A percentile compares a stretch with the other conserved stretches of the same genome.
phyloP scores from a whole-genome alignment of 345 rosid species.

The Linum usitatissimum region DNA sequence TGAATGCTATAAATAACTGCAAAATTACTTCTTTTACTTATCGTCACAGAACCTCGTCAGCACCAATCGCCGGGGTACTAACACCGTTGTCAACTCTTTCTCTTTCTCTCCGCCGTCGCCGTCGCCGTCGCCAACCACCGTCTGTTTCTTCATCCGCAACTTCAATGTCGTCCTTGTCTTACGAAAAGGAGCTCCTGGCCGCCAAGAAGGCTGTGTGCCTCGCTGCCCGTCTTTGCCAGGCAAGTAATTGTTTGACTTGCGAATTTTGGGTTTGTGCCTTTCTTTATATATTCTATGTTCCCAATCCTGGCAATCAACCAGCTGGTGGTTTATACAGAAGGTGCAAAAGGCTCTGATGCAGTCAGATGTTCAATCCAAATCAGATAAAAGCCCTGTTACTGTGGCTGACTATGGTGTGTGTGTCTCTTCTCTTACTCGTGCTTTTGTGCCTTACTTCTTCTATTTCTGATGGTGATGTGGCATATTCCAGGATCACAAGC shows the following conservation, averaged over 20 bases:
- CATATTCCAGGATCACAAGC: slow-evolving; percentile 74
- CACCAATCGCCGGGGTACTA: not conserved
- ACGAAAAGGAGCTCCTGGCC: slow-evolving; percentile 71
- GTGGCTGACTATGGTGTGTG: slow-evolving; percentile 91
- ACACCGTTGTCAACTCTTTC: not conserved
- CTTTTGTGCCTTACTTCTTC: not conserved
- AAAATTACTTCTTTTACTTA: no score
- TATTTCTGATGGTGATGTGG: not conserved
- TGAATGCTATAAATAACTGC: not conserved
- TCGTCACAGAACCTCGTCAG: not conserved
- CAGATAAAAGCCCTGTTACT: slow-evolving; percentile 84
- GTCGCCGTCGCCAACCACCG: not conserved
- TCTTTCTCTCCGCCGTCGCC: not conserved
- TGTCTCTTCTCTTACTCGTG: not conserved
- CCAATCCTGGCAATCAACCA: slow-evolving; percentile 4
- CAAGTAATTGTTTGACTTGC: slow-evolving; percentile 5
- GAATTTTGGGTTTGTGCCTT: not conserved
- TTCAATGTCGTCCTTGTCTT: slow-evolving; percentile 32
- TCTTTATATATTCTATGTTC: not conserved
- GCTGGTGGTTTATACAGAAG: slow-evolving; percentile 39
- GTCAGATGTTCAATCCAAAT: slow-evolving; percentile 85
- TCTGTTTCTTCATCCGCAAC: not conserved
- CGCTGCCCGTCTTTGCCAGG: slow-evolving; percentile 94
- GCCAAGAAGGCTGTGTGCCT: slow-evolving; percentile 88
- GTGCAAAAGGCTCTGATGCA: slow-evolving; percentile 72